Evolutionary conservation across 305 asterid genomes (phyloP).

Genomic region (Fraxinus baroniana): DNA sequence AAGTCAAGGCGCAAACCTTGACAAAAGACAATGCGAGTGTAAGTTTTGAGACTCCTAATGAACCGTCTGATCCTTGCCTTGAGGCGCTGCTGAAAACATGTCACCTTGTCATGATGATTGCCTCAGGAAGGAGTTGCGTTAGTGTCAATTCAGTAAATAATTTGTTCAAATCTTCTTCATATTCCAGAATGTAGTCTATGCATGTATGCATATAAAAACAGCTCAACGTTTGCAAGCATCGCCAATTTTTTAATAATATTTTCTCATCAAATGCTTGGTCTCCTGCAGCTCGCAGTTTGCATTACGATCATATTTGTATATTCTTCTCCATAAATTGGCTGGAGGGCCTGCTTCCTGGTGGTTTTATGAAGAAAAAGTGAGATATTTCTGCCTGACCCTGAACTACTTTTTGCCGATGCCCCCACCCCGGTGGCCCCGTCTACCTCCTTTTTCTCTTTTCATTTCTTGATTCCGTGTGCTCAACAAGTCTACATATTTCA

Average conservation of each 20-base stretch:
- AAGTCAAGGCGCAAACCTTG: background rate
- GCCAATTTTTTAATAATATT: constrained; percentile 5
- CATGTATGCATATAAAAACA: constrained; percentile 1
- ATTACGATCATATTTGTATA: constrained; percentile 78
- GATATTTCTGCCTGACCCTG: constrained; percentile 14
- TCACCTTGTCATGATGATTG: background rate
- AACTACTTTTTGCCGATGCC: background rate
- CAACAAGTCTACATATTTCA: constrained; percentile 34
- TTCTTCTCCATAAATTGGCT: constrained; percentile 74
- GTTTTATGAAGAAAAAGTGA: constrained; percentile 91
- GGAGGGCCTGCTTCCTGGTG: constrained; percentile 91
- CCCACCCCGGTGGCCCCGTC: background rate
- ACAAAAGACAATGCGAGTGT: background rate
- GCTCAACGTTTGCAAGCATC: background rate
- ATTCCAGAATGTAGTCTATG: background rate
- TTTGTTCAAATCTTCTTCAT: background rate
- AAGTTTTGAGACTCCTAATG: constrained; percentile 1
- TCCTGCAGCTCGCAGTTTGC: constrained; percentile 85
- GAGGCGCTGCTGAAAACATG: background rate
- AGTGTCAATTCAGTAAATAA: background rate
- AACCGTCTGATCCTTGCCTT: background rate
- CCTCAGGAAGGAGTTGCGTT: background rate
- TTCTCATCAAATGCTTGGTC: constrained; percentile 26
- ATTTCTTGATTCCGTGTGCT: constrained; percentile 18
- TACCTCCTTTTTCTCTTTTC: background rate